Conservation (phyloP, 768 basidiomycete genomes). For the Trametes coccinea region DNA sequence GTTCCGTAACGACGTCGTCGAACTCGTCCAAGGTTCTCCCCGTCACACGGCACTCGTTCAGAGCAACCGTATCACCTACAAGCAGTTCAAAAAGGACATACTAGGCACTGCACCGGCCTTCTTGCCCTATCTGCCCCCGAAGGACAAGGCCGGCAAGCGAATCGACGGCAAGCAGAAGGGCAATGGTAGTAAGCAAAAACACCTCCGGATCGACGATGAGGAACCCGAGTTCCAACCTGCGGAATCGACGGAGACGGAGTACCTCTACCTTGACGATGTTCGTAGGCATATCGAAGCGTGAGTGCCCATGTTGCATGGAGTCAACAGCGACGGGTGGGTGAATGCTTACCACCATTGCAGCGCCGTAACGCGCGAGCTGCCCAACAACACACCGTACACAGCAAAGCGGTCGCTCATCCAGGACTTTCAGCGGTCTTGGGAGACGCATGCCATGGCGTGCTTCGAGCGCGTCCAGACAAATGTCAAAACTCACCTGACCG, state of each 20-base stretch:
- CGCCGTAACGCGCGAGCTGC: constrained; percentile 43
- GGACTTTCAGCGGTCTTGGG: constrained; percentile 41
- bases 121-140: constrained; percentile 37
- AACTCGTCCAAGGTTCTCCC: constrained; percentile 17
- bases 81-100: constrained; percentile 36
- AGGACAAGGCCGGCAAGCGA: too few species aligned
- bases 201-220: constrained; percentile 12
- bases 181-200: background rate
- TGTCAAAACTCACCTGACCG: constrained; percentile 31
- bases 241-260: too few species aligned
- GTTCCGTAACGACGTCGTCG: constrained; percentile 13
- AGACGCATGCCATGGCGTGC: constrained; percentile 35
- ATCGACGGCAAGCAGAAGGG: constrained; percentile 2
- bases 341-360: constrained; percentile 24
- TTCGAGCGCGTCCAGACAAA: constrained; percentile 37
- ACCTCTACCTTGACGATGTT: constrained; percentile 35
- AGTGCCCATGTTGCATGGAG: constrained; percentile 18
- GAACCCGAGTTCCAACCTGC: background rate
- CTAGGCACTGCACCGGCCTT: constrained; percentile 44
- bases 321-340: too few species aligned
- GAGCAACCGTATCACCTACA: constrained; percentile 36
- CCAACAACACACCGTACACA: constrained; percentile 44
- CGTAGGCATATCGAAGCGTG: constrained; percentile 38
- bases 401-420: constrained; percentile 44
- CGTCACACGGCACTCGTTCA: constrained; percentile 39